phyloP scores from a whole-genome alignment of 192 early-diverging fungal genomes.

The Mortierella alpina region DNA sequence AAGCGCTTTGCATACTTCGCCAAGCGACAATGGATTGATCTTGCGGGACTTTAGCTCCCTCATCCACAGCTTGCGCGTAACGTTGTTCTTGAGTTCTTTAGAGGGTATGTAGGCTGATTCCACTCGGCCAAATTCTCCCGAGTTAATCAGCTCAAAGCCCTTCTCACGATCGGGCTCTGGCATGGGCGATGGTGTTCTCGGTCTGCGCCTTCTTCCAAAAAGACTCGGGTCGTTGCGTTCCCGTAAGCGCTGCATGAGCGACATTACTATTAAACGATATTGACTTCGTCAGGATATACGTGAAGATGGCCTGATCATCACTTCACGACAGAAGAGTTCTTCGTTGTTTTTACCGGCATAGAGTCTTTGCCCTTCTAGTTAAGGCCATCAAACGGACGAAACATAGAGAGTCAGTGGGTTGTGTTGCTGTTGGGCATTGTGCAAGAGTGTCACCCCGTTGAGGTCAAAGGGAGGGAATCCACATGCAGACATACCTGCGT shows the following conservation, averaged over 20 bases:
- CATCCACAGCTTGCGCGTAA: constrained; percentile 38
- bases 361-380: too few relatives aligned
- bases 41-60: constrained; percentile 33
- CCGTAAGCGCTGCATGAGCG: background rate
- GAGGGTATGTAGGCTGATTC: constrained; percentile 25
- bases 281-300: too few relatives aligned
- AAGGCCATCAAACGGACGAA: too few relatives aligned
- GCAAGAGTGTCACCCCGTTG: background rate
- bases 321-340: too few relatives aligned
- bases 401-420: too few relatives aligned
- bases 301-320: too few relatives aligned
- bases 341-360: too few relatives aligned
- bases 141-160: constrained; percentile 34
- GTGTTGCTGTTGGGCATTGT: too few relatives aligned
- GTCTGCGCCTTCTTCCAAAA: background rate
- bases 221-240: background rate
- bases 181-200: constrained; percentile 23
- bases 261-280: background rate
- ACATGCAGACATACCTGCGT: background rate
- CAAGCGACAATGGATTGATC: constrained; percentile 18
- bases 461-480: background rate
- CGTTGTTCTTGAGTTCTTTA: constrained; percentile 5
- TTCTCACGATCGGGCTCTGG: constrained; percentile 39
- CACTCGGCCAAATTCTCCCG: constrained; percentile 50
- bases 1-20: constrained; percentile 16